Base-by-base conservation (phyloP, 768 basidiomycete species). In the Amanita exitialis region DNA sequence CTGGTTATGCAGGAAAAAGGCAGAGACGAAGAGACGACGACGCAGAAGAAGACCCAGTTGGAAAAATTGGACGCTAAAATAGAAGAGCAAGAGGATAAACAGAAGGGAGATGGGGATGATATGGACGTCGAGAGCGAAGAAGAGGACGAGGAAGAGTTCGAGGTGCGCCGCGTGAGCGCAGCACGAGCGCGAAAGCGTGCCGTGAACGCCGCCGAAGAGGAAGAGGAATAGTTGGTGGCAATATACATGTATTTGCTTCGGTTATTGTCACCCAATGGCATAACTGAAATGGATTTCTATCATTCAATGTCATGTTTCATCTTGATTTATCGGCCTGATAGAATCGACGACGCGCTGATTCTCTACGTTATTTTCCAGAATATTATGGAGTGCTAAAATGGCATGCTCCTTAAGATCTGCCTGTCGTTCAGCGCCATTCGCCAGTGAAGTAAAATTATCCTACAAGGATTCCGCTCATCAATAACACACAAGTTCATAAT, bases 391-490 rank as follows among this genome's bases (percentile, higher is more conserved):
- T 16, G 90, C 77, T 56, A 96, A 83, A 37, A 97, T 78, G 2
- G 93, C 91, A 61, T 96, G 90, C 67, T 97, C 94, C 16, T 91
- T 83, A 43, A 98, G 69, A 66, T 90, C 94, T 92, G 60, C 18
- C 3, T 21, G 41, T 54, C 39, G 56, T 47, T 44, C 39, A 49
- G 23, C n/a, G n/a, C 49, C 39, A 16, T 37, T 9, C 51, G 44
- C 21, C 39, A 54, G 52, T 42, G 49, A 53, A 48, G 9, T 49
- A 53, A 48, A 38, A 59, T 45, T 46, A 52, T 80, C 92, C 67
- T 64, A 95, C 93, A 93, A 35, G 93, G 93, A 66, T 94, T 96
- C 52, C 84, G 70, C 58, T 93, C 92, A 62, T 97, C 93, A 23
- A 91, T 71, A 15, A 90, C 88, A 64, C 91, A 94, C 67, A 93